Conservation (phyloP, 768 basidiomycete genomes). For the Tricholoma flavovirens region DNA sequence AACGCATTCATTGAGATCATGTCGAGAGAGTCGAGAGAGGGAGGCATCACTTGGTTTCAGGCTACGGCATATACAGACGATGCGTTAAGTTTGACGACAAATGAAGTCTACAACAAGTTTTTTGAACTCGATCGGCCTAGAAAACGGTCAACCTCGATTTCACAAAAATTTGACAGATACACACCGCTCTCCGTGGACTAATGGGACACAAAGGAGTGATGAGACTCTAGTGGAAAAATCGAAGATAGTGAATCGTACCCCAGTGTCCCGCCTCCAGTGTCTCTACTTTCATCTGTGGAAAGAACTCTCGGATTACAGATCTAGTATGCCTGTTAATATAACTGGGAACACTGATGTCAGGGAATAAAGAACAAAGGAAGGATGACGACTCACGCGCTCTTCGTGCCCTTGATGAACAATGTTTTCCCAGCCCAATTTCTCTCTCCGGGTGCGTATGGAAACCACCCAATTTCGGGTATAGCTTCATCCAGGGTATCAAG, state of each 20-base stretch:
- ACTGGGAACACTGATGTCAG: constrained; percentile 18
- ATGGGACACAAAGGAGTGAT: neutral
- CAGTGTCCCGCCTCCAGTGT: constrained; percentile 73
- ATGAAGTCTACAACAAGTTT: constrained; percentile 23
- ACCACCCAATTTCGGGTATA: constrained; percentile 63
- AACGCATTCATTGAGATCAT: too few species aligned
- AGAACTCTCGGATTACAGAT: constrained; percentile 54
- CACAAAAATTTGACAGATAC: neutral
- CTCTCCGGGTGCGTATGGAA: constrained; percentile 62
- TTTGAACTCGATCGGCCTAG: constrained; percentile 46
- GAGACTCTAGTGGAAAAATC: neutral
- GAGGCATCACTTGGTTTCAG: too few species aligned
- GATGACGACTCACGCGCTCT: constrained; percentile 49
- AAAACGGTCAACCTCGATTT: neutral
- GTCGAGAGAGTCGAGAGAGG: too few species aligned
- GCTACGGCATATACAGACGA: neutral
- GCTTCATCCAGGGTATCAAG: constrained; percentile 52
- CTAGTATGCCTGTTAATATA: constrained; percentile 73
- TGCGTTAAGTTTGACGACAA: neutral
- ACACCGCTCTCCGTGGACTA: constrained; percentile 71
- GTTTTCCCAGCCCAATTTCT: constrained; percentile 47
- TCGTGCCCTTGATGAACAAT: constrained; percentile 71
- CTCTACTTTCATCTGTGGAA: constrained; percentile 61
- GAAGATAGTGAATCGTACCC: constrained; percentile 42
- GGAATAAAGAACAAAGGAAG: neutral